phyloP scores from a whole-genome alignment of 306 rosid species.

The Vachellia pachyceras region DNA sequence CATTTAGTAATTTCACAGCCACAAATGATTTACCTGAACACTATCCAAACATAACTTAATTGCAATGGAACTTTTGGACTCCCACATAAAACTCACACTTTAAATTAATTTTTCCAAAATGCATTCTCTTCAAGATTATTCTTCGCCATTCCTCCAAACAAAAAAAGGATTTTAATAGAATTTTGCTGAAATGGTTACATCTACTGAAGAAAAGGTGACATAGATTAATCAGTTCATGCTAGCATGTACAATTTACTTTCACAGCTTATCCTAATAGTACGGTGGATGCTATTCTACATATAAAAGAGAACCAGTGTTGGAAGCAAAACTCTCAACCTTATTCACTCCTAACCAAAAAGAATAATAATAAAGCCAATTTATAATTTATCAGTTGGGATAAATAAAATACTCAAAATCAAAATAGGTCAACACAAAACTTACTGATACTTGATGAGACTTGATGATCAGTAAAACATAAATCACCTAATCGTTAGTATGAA shows the following conservation, averaged over 20 bases:
- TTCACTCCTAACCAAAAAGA: not conserved
- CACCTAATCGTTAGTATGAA: not conserved
- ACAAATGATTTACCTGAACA: not conserved
- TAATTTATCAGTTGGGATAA: not conserved
- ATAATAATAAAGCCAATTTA: not conserved
- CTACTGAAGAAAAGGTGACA: conserved; percentile 1
- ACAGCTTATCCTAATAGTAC: not conserved
- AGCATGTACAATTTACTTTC: not conserved
- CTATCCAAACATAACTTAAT: conserved; percentile 1
- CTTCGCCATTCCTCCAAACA: conserved; percentile 6
- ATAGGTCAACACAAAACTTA: not conserved
- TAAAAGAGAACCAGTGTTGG: not conserved
- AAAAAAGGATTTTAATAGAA: not conserved
- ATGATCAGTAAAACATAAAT: not conserved
- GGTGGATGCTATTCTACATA: not conserved
- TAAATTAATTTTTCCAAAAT: conserved; percentile 7
- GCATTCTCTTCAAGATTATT: conserved; percentile 8
- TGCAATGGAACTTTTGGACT: conserved; percentile 12
- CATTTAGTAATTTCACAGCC: conserved; percentile 3
- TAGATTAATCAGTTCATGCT: not conserved
- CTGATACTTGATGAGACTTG: not conserved
- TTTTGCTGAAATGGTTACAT: not conserved
- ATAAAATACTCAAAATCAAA: not conserved
- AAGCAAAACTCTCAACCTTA: not conserved
- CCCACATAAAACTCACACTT: conserved; percentile 18